Evolutionary conservation across 2,329 filamentous ascomycete genomes (phyloP), one percentile per base, ranked within the genome.

Genomic region (Pestalotiopsis sp.): DNA sequence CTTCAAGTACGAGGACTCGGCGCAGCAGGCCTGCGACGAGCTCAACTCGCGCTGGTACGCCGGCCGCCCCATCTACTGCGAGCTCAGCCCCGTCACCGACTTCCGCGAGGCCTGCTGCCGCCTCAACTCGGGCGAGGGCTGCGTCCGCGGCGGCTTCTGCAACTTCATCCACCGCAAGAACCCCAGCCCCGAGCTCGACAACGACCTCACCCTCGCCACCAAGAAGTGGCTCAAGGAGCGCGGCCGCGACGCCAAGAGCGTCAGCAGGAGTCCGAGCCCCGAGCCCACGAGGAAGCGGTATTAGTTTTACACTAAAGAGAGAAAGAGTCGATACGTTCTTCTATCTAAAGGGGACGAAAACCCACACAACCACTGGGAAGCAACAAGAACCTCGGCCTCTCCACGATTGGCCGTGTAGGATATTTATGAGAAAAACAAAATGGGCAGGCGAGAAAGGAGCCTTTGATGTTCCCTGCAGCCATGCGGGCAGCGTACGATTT

Each of bases 81-180:
- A 99, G 83, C 86, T 99, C 68, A 95, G 91, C 66, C 96, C 96
- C 75, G 96, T 99, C 68, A 99, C 96, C 72, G 96, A 99, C 83
- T 99, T 99, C 82, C 89, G 96, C 79, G 96, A 99, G 85, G 96
- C 96, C 20, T 99, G 96, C 81, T 99, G 96, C 83, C 89, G 96
- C 67, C 86, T 98, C 31, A 99, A 99, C 78, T 93, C 89, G 52
- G 96, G 96, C 71, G 96, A 98, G 82, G 96, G 96, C 59, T 99
- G 96, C 82, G 94, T 97, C 58, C 89, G 96, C 73, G 96, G 95
- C 71, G 96, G 96, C 40, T 98, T 98, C 85, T 99, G 96, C 87
- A 99, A 99, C 82, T 99, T 99, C 81, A 99, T 99, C 73, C 96
- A 99, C 81, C 90, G 96, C 78, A 99, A 99, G 86, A 96, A 98